phyloP scores from a whole-genome alignment of 2,329 filamentous ascomycete species.

The Herpomyces periplanetae region DNA sequence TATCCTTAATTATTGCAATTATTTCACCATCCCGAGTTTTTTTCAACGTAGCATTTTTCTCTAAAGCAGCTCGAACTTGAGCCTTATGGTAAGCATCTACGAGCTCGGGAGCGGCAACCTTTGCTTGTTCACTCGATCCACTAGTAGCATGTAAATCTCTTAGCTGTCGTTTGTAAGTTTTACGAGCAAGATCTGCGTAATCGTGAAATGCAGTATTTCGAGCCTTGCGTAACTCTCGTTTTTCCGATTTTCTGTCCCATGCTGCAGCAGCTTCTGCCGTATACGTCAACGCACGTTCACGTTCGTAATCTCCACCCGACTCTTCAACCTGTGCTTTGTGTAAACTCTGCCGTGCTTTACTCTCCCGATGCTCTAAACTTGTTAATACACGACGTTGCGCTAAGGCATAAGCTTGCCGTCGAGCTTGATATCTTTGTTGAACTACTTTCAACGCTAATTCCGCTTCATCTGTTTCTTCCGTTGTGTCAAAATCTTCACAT shows the following conservation, averaged over 20 bases:
- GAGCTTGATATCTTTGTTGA: too few relatives aligned
- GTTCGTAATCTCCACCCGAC: slow-evolving; percentile 62
- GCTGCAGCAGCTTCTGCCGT: slow-evolving; percentile 69
- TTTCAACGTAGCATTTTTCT: too few relatives aligned
- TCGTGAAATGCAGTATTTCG: slow-evolving; percentile 70
- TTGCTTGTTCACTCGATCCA: slow-evolving; percentile 52
- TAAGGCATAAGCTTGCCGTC: too few relatives aligned
- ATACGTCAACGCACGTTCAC: slow-evolving; percentile 95
- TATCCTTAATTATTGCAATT: slow-evolving; percentile 65
- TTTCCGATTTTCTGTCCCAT: slow-evolving; percentile 66
- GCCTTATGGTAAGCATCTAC: too few relatives aligned
- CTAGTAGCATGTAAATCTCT: slow-evolving; percentile 32
- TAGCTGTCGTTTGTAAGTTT: slow-evolving; percentile 74
- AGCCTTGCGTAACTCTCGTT: slow-evolving; percentile 36
- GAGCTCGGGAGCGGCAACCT: slow-evolving; percentile 46
- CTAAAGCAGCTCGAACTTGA: slow-evolving; percentile 50
- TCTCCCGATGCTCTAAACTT: slow-evolving; percentile 44
- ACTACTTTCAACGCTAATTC: too few relatives aligned
- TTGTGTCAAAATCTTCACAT: too few relatives aligned
- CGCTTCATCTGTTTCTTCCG: too few relatives aligned
- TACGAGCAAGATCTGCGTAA: slow-evolving; percentile 48
- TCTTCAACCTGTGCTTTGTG: slow-evolving; percentile 66
- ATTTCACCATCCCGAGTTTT: slow-evolving; percentile 84
- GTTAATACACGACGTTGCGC: too few relatives aligned
- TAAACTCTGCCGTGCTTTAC: slow-evolving; percentile 60